Evolutionary conservation across 331 rosid genomes (phyloP).

Genomic region (Malus hybrid): DNA sequence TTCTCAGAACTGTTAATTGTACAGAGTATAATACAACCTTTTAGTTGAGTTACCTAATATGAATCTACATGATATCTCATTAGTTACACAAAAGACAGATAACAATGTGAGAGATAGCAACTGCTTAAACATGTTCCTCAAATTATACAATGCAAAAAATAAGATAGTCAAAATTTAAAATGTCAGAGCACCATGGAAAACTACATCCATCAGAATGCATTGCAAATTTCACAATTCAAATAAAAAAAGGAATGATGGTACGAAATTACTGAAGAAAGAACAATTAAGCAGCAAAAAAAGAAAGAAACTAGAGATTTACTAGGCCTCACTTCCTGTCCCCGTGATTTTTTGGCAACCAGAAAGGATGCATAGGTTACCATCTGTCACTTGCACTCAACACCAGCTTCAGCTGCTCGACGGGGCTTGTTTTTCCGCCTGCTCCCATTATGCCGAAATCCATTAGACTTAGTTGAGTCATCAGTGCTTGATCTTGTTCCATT

Average conservation of each 20-base stretch:
- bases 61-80: background rate
- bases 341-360: slow-evolving; percentile 6
- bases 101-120: background rate
- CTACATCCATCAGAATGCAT: slow-evolving; percentile 37
- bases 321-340: slow-evolving; percentile 31
- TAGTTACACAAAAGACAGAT: background rate
- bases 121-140: slow-evolving; percentile 8
- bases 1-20: background rate
- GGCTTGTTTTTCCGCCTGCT: slow-evolving; percentile 93
- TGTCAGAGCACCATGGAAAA: slow-evolving; percentile 25
- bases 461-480: slow-evolving; percentile 57
- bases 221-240: slow-evolving; percentile 40
- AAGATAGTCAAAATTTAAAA: slow-evolving; percentile 25
- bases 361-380: slow-evolving; percentile 9
- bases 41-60: background rate
- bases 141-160: slow-evolving; percentile 16
- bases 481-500: slow-evolving; percentile 50
- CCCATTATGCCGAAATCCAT: slow-evolving; percentile 85
- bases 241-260: slow-evolving; percentile 27
- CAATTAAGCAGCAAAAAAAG: slow-evolving; percentile 24
- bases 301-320: slow-evolving; percentile 33
- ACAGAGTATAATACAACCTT: background rate
- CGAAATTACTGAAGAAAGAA: slow-evolving; percentile 21
- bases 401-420: slow-evolving; percentile 91
- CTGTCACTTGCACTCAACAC: slow-evolving; percentile 81